Evolutionary conservation across 2,329 filamentous ascomycete genomes (phyloP), one percentile per base, ranked within the genome.

Genomic region (Nakataea oryzae): DNA sequence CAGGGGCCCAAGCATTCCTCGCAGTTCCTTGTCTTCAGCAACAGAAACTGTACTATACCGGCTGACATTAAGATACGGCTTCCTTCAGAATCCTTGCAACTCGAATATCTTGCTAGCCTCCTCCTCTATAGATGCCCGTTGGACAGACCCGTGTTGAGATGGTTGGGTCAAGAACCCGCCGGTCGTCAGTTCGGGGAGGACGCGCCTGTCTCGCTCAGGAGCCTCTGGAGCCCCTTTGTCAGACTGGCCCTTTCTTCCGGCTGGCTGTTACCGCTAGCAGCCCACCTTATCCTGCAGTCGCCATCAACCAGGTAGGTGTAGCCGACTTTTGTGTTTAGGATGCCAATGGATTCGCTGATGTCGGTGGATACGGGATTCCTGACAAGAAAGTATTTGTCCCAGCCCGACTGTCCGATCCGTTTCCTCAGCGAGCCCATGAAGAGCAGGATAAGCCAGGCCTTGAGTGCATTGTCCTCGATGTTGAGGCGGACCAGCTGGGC

Each of bases 221-320:
- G 72, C 66, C 83, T 82, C 68, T 76, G 79, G 55, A 91, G 70
- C 3, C 86, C 86, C 72, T 79, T 89, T 54, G 84, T 83, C 70
- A 96, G 71, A 55, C 85, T 83, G 61, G 86, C 81, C 66, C 79
- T 81, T 77, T 96, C 91, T 24, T 83, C 82, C 0, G 81, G 81
- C 65, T 86, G 80, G 57, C 86, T 85, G 58, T 80, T 72, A 14
- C 87, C 90, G 70, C 92, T 96, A 4, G 90, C 95, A 0, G 93
- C 95, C 95, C 95, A 99, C 62, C 95, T 84, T 68, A 99, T 96
- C 75, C 86, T 89, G 73, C 92, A 96, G 66, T 93, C 81, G 65
- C 86, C 81, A 73, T 99, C 95, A 63, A 99, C 80, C 58, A 99
- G 80, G 74, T 96, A 99, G 5, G 93, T 88, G 76, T 97, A 97